Percentiles rank a stretch among this genome's conserved stretches.
These are phyloP conservation scores for Spinacia oleracea DNA, from an alignment of 179 eudicot genomes.

Conservation along the genomic window DNA sequence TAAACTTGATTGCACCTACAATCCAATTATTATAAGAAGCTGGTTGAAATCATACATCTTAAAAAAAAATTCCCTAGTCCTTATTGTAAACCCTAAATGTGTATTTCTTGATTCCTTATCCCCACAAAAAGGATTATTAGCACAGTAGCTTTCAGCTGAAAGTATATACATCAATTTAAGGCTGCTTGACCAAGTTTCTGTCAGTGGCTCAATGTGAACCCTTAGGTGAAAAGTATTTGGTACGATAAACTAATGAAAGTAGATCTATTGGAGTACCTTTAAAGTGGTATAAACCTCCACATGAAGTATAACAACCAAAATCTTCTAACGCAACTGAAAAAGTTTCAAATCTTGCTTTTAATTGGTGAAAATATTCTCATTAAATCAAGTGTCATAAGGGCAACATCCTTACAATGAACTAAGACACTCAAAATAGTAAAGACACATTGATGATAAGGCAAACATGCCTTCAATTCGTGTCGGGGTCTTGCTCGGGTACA, in stretches of 20 bases:
- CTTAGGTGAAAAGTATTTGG: background rate
- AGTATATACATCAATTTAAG: background rate
- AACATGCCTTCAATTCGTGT: no score
- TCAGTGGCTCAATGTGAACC: background rate
- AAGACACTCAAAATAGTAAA: background rate
- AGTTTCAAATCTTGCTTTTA: background rate
- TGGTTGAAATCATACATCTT: no score
- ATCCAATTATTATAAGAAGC: no score
- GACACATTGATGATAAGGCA: background rate
- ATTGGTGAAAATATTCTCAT: background rate
- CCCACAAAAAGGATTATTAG: no score
- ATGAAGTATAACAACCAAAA: background rate
- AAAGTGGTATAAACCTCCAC: background rate
- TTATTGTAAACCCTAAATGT: no score
- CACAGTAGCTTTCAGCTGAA: no score
- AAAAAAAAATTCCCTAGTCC: no score
- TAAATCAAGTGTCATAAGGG: background rate
- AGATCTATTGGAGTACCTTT: background rate
- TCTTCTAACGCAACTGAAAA: background rate
- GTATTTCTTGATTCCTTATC: no score
- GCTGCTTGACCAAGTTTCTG: background rate
- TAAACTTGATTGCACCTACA: no score
- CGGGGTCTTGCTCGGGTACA: no score
- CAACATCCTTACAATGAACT: background rate
- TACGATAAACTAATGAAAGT: background rate